Evolutionary conservation across 352 stramenopile species (phyloP).

Genomic region (Lagenidium giganteum): DNA sequence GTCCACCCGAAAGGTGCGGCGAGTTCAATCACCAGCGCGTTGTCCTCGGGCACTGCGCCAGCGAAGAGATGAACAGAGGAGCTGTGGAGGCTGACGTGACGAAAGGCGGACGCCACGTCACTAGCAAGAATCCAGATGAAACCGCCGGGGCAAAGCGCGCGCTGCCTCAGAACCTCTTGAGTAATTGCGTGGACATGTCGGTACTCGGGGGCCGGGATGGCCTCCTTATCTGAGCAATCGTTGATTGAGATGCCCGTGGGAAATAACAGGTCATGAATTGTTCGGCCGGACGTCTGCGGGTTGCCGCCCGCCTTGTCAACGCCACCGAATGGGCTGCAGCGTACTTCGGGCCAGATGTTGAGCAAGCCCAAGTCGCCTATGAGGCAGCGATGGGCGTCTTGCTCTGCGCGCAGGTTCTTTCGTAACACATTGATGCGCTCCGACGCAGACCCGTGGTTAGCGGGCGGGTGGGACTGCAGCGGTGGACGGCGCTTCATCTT

Average conservation of each 20-base stretch:
- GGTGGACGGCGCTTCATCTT: too few relatives aligned
- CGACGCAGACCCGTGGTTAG: too few relatives aligned
- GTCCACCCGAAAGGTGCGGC: constrained; percentile 9
- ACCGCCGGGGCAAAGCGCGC: not conserved
- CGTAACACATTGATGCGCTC: too few relatives aligned
- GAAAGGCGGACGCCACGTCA: constrained; percentile 8
- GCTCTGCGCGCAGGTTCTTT: too few relatives aligned
- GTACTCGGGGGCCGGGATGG: not conserved
- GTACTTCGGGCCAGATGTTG: constrained; percentile 1
- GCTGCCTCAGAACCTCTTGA: not conserved
- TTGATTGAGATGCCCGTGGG: constrained; percentile 1
- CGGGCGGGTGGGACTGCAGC: too few relatives aligned
- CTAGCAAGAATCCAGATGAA: constrained; percentile 1
- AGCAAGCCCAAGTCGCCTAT: not conserved
- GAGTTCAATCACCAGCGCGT: constrained; percentile 3
- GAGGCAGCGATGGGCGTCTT: not conserved
- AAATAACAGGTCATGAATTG: constrained; percentile 7
- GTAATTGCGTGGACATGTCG: not conserved
- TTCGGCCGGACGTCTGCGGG: not conserved
- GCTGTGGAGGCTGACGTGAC: not conserved
- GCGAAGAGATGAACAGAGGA: too few relatives aligned
- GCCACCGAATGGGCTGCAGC: constrained; percentile 2
- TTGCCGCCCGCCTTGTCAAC: constrained; percentile 1
- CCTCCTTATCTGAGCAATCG: not conserved
- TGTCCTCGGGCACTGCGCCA: too few relatives aligned